phyloP scores from a whole-genome alignment of 1,284 basidiomycete genomes.

The Naganishia sp. region DNA sequence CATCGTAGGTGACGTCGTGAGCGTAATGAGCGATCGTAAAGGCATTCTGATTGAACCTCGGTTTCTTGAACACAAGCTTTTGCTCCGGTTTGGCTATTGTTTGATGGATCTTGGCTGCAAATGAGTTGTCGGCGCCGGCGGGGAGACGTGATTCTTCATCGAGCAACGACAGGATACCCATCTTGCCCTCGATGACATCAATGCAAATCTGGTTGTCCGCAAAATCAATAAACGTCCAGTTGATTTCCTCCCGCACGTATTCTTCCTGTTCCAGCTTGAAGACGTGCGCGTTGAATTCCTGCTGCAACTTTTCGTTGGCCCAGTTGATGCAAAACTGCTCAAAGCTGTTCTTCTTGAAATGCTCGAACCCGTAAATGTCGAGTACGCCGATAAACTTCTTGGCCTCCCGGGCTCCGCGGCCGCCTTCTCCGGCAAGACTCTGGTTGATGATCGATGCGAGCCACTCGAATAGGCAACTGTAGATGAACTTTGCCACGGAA shows the following conservation, averaged over 20 bases:
- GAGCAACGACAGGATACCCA: conserved; percentile 89
- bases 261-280: conserved; percentile 99
- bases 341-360: conserved; percentile 98
- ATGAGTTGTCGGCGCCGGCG: conserved; percentile 86
- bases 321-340: conserved; percentile 99
- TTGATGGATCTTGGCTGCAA: conserved; percentile 88
- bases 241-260: conserved; percentile 96
- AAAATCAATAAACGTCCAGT: conserved; percentile 99
- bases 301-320: conserved; percentile 85
- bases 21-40: conserved; percentile 99
- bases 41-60: conserved; percentile 91
- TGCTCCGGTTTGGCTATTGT: conserved; percentile 84
- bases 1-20: conserved; percentile 96
- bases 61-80: conserved; percentile 93
- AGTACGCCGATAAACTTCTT: conserved; percentile 99
- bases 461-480: conserved; percentile 97
- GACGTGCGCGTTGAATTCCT: conserved; percentile 89
- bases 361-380: conserved; percentile 91
- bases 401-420: conserved; percentile 77
- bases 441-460: conserved; percentile 96
- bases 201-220: conserved; percentile 97
- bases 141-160: conserved; percentile 98
- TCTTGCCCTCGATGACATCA: conserved; percentile 95
- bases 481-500: conserved; percentile 97
- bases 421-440: conserved; percentile 85